These are phyloP conservation scores for Fraxinus cuspidata DNA, from an alignment of 257 asterid species.

Conservation along the genomic window DNA sequence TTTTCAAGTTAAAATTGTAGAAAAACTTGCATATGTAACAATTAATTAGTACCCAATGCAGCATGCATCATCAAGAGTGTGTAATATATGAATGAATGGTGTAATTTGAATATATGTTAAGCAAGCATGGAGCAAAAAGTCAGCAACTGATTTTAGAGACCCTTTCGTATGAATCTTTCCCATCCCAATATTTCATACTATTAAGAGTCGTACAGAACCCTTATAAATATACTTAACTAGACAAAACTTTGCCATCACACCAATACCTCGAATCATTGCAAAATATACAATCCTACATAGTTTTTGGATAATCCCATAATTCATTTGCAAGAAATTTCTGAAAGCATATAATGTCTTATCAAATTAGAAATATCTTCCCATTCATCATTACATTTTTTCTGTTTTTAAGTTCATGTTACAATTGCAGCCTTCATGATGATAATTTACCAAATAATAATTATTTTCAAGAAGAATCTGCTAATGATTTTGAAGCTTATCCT, in stretches of 20 bases:
- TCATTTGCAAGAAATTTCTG: not conserved
- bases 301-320: not conserved
- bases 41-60: no score
- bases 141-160: not conserved
- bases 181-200: constrained; percentile 27
- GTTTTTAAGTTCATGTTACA: constrained; percentile 16
- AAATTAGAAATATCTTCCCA: not conserved
- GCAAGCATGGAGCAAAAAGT: not conserved
- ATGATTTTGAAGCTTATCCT: constrained; percentile 21
- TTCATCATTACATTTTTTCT: constrained; percentile 2
- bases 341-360: not conserved
- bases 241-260: not conserved
- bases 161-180: constrained; percentile 26
- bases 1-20: no score
- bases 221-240: constrained; percentile 11
- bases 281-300: not conserved
- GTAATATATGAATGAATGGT: no score
- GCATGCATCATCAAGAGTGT: not conserved
- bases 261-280: not conserved
- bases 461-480: constrained; percentile 9
- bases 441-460: not conserved
- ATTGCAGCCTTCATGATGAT: constrained; percentile 5
- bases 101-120: not conserved
- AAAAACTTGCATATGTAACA: no score
- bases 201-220: constrained; percentile 22